phyloP scores from a whole-genome alignment of 768 basidiomycete species.

The Mycena pura region DNA sequence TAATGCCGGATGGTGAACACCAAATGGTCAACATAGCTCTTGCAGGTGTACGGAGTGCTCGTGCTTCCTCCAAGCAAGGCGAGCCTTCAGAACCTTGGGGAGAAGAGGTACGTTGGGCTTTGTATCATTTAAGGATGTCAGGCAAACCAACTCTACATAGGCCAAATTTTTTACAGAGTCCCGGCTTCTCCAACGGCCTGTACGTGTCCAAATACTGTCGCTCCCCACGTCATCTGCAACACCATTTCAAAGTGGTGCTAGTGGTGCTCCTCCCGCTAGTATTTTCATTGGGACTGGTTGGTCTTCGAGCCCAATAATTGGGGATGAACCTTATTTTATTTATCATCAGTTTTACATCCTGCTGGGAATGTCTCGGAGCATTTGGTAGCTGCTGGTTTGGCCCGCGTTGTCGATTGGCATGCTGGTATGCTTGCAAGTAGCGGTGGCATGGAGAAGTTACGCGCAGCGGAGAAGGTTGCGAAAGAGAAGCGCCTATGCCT shows the following conservation, averaged over 20 bases:
- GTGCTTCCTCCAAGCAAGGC: slow-evolving; percentile 71
- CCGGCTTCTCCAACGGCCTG: slow-evolving; percentile 79
- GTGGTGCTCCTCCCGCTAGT: slow-evolving; percentile 69
- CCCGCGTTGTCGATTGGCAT: slow-evolving; percentile 96
- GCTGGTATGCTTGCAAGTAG: slow-evolving; percentile 88
- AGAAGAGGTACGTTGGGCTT: slow-evolving; percentile 73
- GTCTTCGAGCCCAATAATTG: slow-evolving; percentile 31
- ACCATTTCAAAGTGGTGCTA: slow-evolving; percentile 74
- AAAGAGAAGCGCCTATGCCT: slow-evolving; percentile 77
- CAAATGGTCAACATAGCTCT: slow-evolving; percentile 88
- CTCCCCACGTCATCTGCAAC: slow-evolving; percentile 80
- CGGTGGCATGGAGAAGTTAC: slow-evolving; percentile 88
- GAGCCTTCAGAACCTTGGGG: slow-evolving; percentile 84
- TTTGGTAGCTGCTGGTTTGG: slow-evolving; percentile 83
- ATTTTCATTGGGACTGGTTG: slow-evolving; percentile 88
- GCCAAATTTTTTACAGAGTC: slow-evolving; percentile 95
- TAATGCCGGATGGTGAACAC: slow-evolving; percentile 89
- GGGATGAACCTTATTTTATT: background rate
- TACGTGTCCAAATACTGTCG: slow-evolving; percentile 80
- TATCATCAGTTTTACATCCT: slow-evolving; percentile 78
- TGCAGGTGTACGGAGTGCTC: slow-evolving; percentile 81
- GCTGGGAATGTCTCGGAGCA: slow-evolving; percentile 94
- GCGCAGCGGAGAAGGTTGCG: slow-evolving; percentile 81
- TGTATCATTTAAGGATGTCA: slow-evolving; percentile 4
- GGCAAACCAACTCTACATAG: slow-evolving; percentile 47